phyloP scores from a whole-genome alignment of 306 rosid species.

The Vicia sativa region DNA sequence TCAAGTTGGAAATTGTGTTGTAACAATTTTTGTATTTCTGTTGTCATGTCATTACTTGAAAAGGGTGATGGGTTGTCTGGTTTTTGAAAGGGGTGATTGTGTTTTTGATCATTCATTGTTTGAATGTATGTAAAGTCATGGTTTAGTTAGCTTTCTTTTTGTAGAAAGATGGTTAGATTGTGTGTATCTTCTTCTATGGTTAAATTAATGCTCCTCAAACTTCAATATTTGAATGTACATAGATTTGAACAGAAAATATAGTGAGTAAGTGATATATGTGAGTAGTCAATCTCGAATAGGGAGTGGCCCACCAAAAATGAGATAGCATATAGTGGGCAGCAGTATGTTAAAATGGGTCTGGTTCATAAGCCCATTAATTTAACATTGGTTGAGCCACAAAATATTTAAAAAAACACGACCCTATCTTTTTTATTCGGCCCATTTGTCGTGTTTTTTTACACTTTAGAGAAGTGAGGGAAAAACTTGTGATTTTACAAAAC shows the following conservation, averaged over 20 bases:
- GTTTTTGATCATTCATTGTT: constrained; percentile 21
- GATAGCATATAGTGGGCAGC: too few species aligned
- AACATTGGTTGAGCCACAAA: too few species aligned
- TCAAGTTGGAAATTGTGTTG: constrained; percentile 44
- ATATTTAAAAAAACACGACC: too few species aligned
- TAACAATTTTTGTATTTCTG: constrained; percentile 21
- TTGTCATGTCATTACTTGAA: constrained; percentile 5
- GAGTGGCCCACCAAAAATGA: too few species aligned
- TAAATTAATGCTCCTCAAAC: constrained; percentile 12
- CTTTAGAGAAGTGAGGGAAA: too few species aligned
- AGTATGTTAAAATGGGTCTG: too few species aligned
- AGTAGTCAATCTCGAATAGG: too few species aligned
- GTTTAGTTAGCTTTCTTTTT: constrained; percentile 18
- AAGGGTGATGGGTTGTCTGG: constrained; percentile 1
- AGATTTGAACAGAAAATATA: background rate
- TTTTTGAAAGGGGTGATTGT: constrained; percentile 21
- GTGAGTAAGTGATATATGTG: too few species aligned
- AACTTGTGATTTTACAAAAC: too few species aligned
- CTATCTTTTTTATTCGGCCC: too few species aligned
- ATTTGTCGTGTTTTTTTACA: too few species aligned
- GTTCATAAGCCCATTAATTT: too few species aligned
- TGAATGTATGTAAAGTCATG: constrained; percentile 16
- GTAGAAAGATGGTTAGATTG: constrained; percentile 4
- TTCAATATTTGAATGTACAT: background rate
- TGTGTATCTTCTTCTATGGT: constrained; percentile 26